These are phyloP conservation scores for Zygoascus flipseniorum DNA, from an alignment of 805 yeast species.

Conservation along the genomic window DNA sequence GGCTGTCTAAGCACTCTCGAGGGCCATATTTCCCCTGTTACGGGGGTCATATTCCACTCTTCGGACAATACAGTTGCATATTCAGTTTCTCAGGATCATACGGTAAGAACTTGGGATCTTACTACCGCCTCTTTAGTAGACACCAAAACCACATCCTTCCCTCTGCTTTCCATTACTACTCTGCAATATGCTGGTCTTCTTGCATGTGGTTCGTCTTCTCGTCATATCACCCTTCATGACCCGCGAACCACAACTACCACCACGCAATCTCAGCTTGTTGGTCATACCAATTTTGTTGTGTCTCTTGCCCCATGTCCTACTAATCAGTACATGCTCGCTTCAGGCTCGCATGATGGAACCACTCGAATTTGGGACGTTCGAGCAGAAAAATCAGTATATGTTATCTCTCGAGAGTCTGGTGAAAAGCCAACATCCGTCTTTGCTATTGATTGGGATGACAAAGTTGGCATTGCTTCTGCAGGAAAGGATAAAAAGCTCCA, in stretches of 20 bases:
- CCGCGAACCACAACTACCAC: slow-evolving; percentile 57
- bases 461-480: slow-evolving; percentile 80
- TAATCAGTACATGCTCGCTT: slow-evolving; percentile 72
- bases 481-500: slow-evolving; percentile 93
- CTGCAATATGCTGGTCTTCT: slow-evolving; percentile 55
- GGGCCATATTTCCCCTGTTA: slow-evolving; percentile 82
- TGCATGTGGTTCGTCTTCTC: slow-evolving; percentile 95
- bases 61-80: slow-evolving; percentile 76
- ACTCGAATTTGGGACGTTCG: slow-evolving; percentile 94
- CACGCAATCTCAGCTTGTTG: slow-evolving; percentile 63
- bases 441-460: slow-evolving; percentile 75
- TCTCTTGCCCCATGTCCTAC: slow-evolving; percentile 61
- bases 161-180: slow-evolving; percentile 67
- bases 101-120: slow-evolving; percentile 93
- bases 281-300: slow-evolving; percentile 89
- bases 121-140: slow-evolving; percentile 80
- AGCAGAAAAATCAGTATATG: slow-evolving; percentile 71
- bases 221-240: slow-evolving; percentile 90
- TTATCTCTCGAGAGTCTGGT: slow-evolving; percentile 62
- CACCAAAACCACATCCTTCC: slow-evolving; percentile 77
- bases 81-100: slow-evolving; percentile 93
- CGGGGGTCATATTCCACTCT: slow-evolving; percentile 67
- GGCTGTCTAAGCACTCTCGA: slow-evolving; percentile 73
- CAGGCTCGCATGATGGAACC: slow-evolving; percentile 95
- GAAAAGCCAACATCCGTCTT: slow-evolving; percentile 56